Conservation (phyloP, 306 rosid species). For the Dicorynia guianensis region DNA sequence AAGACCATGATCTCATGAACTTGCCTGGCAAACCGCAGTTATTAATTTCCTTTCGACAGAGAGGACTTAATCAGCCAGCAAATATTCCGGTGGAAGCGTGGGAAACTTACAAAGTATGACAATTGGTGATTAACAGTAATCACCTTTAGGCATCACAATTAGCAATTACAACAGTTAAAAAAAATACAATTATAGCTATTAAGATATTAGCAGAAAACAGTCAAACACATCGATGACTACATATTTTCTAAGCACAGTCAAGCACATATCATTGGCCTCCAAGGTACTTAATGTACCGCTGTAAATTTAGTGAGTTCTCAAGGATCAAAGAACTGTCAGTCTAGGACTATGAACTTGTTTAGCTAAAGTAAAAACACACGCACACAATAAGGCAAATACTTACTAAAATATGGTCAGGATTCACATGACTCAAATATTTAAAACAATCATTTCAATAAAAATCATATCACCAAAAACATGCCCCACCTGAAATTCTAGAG, state of each 20-base stretch:
- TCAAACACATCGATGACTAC: constrained; percentile 19
- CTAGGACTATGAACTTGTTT: not conserved
- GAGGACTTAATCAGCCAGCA: constrained; percentile 8
- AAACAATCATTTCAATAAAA: not conserved
- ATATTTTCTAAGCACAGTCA: constrained; percentile 12
- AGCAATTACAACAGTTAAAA: not conserved
- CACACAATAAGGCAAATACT: constrained; percentile 3
- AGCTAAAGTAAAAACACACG: not conserved
- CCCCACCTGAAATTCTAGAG: constrained; percentile 20
- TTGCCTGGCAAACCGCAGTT: not conserved
- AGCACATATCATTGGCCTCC: not conserved
- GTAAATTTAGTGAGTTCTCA: not conserved
- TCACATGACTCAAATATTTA: constrained; percentile 22
- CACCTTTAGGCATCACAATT: constrained; percentile 7
- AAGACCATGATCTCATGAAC: not conserved
- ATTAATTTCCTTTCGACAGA: not conserved
- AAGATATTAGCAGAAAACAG: not conserved
- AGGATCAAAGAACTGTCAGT: not conserved
- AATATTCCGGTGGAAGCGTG: not conserved
- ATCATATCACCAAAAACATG: constrained; percentile 18
- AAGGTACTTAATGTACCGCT: not conserved
- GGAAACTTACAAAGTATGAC: not conserved
- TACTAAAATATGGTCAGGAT: constrained; percentile 4
- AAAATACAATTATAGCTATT: not conserved
- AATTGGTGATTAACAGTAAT: not conserved